Evolutionary conservation across 73 alveolate genomes (phyloP).

Genomic region (Diophrys sp.): DNA sequence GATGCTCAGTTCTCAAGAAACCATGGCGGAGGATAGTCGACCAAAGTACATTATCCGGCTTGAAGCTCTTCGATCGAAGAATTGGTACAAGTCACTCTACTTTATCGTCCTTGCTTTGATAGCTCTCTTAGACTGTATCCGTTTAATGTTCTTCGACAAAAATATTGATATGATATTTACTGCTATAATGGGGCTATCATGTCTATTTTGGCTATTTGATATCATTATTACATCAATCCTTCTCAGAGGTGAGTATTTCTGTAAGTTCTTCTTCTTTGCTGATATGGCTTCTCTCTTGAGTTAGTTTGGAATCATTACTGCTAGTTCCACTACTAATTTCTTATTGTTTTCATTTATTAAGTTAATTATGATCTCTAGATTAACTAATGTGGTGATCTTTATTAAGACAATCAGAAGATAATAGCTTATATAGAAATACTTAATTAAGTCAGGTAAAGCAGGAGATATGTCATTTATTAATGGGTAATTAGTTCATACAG

Average conservation of each 20-base stretch:
- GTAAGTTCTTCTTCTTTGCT: not conserved
- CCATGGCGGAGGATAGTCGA: no score
- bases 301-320: not conserved
- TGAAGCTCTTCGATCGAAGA: no score
- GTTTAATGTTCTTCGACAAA: no score
- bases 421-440: not conserved
- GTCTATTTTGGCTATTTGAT: not conserved
- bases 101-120: no score
- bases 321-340: not conserved
- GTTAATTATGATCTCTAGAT: not conserved
- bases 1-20: no score
- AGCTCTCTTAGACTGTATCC: no score
- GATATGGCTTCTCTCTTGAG: not conserved
- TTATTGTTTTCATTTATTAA: no score
- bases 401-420: not conserved
- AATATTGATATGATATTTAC: no score
- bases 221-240: not conserved
- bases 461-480: not conserved
- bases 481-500: not conserved
- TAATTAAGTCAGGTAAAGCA: not conserved
- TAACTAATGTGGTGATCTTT: not conserved
- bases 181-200: not conserved
- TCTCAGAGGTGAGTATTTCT: not conserved
- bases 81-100: no score
- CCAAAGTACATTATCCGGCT: no score